These are phyloP conservation scores for Coelastrella sp. DNA, from an alignment of 139 green algal species.

Conservation along the genomic window DNA sequence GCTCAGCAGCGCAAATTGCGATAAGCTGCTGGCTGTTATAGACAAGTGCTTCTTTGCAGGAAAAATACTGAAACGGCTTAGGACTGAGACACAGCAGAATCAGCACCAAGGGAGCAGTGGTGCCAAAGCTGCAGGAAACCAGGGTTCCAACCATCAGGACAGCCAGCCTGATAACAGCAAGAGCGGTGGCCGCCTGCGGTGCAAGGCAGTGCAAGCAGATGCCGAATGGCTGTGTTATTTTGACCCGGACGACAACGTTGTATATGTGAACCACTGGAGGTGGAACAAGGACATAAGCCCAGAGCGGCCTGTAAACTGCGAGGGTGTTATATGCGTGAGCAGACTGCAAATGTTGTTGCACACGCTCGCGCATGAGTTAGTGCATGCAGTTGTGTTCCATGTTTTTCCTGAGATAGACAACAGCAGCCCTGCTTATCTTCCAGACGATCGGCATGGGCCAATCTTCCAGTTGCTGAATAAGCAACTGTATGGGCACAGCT, in stretches of 20 bases:
- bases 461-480: conserved; percentile 49
- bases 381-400: conserved; percentile 46
- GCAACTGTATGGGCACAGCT: conserved; percentile 47
- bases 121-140: neutral
- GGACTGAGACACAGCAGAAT: neutral
- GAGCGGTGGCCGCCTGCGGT: neutral
- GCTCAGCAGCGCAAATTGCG: neutral
- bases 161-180: neutral
- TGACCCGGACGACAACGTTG: neutral
- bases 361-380: conserved; percentile 45
- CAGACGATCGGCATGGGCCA: conserved; percentile 37
- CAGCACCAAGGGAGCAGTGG: neutral
- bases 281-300: conserved; percentile 29
- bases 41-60: conserved; percentile 15
- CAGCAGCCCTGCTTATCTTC: conserved; percentile 18
- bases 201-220: neutral
- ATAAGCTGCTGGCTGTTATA: neutral
- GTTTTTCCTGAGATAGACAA: conserved; percentile 30
- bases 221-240: conserved; percentile 29
- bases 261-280: conserved; percentile 23
- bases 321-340: conserved; percentile 29
- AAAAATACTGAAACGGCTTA: conserved; percentile 8
- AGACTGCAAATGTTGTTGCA: conserved; percentile 46
- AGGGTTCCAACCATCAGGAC: neutral
- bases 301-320: conserved; percentile 34